phyloP scores from a whole-genome alignment of 345 rosid species.

The Bretschneidera sinensis region DNA sequence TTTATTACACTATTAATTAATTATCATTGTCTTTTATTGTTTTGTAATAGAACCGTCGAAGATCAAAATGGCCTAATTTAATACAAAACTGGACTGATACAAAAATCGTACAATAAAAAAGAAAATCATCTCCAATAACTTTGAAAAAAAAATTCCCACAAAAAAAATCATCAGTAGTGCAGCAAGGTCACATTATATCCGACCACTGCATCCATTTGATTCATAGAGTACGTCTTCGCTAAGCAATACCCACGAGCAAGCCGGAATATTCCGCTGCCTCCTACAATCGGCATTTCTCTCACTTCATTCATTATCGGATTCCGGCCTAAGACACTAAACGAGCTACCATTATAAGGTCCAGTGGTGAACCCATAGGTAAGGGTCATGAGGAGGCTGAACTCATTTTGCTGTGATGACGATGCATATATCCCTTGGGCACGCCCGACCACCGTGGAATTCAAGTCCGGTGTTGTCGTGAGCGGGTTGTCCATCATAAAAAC shows the following conservation, averaged over 20 bases:
- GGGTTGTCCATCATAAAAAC: slow-evolving; percentile 30
- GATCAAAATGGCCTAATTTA: no score
- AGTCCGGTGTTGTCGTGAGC: slow-evolving; percentile 24
- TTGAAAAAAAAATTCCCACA: no score
- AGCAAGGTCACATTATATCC: slow-evolving; percentile 35
- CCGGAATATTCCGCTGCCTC: slow-evolving; percentile 31
- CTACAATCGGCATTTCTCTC: slow-evolving; percentile 36
- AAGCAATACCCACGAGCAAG: slow-evolving; percentile 37
- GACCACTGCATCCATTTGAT: slow-evolving; percentile 23
- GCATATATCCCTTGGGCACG: slow-evolving; percentile 40
- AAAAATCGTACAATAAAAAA: background rate
- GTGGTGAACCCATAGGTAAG: slow-evolving; percentile 19
- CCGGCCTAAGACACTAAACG: slow-evolving; percentile 36
- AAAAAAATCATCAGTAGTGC: slow-evolving; percentile 6
- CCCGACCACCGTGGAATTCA: slow-evolving; percentile 27
- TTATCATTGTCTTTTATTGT: no score
- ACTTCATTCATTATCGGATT: slow-evolving; percentile 28
- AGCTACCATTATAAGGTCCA: slow-evolving; percentile 32
- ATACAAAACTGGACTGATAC: background rate
- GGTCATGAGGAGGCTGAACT: slow-evolving; percentile 36
- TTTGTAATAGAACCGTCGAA: no score
- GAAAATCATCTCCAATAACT: background rate
- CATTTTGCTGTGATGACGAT: slow-evolving; percentile 26
- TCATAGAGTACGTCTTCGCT: slow-evolving; percentile 22
- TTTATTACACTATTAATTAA: background rate